Evolutionary conservation across 768 basidiomycete species (phyloP).

Genomic region (Lactarius trivialis): DNA sequence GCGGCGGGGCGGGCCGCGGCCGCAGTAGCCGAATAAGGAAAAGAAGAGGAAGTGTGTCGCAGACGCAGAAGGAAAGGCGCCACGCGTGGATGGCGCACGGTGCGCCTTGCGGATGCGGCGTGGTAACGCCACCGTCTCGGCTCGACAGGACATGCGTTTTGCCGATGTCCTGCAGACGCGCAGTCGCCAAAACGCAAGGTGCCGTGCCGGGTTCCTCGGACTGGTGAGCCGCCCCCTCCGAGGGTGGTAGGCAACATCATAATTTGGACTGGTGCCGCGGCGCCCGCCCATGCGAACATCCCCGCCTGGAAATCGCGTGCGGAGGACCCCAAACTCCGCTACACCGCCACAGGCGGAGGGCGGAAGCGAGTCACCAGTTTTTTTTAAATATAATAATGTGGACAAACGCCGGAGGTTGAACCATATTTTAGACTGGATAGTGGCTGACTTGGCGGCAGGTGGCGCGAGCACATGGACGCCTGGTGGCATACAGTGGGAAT

Average conservation of each 20-base stretch:
- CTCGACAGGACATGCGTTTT: constrained; percentile 18
- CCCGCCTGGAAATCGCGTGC: constrained; percentile 18
- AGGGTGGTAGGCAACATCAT: constrained; percentile 13
- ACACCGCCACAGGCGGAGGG: constrained; percentile 8
- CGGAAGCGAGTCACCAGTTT: neutral
- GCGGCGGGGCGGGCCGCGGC: constrained; percentile 19
- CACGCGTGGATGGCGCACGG: constrained; percentile 22
- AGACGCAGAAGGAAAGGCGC: constrained; percentile 11
- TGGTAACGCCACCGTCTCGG: constrained; percentile 20
- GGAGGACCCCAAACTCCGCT: constrained; percentile 22
- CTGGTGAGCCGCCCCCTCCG: constrained; percentile 17
- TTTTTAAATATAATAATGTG: neutral
- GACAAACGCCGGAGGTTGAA: constrained; percentile 11
- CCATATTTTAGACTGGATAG: constrained; percentile 11
- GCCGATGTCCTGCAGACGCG: constrained; percentile 17
- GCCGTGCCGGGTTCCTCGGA: constrained; percentile 20
- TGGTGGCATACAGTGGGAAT: constrained; percentile 22
- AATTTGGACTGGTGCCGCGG: constrained; percentile 19
- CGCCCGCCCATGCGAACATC: constrained; percentile 19
- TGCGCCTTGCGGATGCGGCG: constrained; percentile 22
- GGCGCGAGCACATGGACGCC: constrained; percentile 21
- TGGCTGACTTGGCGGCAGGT: constrained; percentile 17
- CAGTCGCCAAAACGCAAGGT: constrained; percentile 20
- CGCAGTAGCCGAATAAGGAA: constrained; percentile 15
- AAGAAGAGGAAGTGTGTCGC: constrained; percentile 11